A percentile compares a stretch with the other conserved stretches of the same genome.
Evolutionary conservation across 352 stramenopile genomes (phyloP).

Genomic region (Phytophthora melonis): DNA sequence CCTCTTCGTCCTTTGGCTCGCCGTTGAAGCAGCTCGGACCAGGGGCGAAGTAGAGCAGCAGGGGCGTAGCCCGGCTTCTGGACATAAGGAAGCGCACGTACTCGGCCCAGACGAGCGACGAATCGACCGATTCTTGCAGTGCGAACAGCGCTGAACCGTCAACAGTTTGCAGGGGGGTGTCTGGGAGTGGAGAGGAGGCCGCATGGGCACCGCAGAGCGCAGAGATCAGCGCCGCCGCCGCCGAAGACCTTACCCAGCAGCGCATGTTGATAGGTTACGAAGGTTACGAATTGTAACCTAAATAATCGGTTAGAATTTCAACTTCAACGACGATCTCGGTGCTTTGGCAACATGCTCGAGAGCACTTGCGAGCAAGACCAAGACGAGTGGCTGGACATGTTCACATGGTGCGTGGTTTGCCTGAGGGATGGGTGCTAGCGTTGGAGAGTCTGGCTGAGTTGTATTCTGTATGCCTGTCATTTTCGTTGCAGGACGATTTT

Average conservation of each 20-base stretch:
- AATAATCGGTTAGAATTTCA: no score
- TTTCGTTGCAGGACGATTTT: slow-evolving; percentile 38
- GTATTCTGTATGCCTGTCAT: no score
- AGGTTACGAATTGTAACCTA: no score
- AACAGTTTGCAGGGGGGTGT: slow-evolving; percentile 17
- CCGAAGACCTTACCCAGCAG: neutral
- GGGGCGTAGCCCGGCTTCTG: slow-evolving; percentile 18
- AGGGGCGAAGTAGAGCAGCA: slow-evolving; percentile 40
- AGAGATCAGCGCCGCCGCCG: neutral
- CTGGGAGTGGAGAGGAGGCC: neutral
- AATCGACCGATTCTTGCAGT: slow-evolving; percentile 17
- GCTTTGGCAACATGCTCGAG: slow-evolving; percentile 4
- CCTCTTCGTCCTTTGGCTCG: slow-evolving; percentile 19
- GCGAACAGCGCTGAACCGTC: slow-evolving; percentile 21
- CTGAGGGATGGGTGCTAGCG: neutral
- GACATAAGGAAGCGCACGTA: slow-evolving; percentile 51
- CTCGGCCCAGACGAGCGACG: slow-evolving; percentile 32
- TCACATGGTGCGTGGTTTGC: slow-evolving; percentile 50
- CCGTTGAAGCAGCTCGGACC: neutral
- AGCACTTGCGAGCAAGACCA: slow-evolving; percentile 17
- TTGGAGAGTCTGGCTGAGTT: no score
- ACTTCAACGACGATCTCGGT: neutral
- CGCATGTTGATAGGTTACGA: slow-evolving; percentile 4
- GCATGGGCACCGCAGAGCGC: slow-evolving; percentile 9
- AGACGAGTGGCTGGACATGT: slow-evolving; percentile 69